A percentile compares a stretch with the other conserved stretches of the same genome.
Evolutionary conservation across 257 asterid genomes (phyloP).

Genomic region (Prunella vulgaris): DNA sequence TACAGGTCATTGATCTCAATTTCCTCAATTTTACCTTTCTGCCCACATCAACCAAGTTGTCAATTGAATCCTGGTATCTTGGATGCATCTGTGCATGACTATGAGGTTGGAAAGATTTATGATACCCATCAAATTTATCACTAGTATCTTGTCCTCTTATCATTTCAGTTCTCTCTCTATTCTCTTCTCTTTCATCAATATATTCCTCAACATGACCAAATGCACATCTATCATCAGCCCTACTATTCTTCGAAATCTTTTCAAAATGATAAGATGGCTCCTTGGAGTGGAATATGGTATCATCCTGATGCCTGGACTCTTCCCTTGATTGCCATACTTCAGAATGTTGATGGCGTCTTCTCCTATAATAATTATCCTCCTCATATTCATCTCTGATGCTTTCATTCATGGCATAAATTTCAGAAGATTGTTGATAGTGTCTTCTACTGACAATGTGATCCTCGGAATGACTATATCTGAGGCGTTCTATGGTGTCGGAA

Average conservation of each 20-base stretch:
- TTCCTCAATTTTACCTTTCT: constrained; percentile 54
- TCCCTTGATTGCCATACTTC: constrained; percentile 32
- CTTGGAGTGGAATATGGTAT: constrained; percentile 19
- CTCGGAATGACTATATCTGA: constrained; percentile 16
- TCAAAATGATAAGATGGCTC: constrained; percentile 28
- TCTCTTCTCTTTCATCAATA: constrained; percentile 29
- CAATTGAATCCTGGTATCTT: constrained; percentile 41
- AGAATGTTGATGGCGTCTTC: constrained; percentile 29
- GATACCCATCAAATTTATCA: constrained; percentile 29
- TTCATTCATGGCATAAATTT: constrained; percentile 9
- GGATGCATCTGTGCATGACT: constrained; percentile 25
- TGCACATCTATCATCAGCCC: constrained; percentile 31
- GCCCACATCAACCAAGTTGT: constrained; percentile 34
- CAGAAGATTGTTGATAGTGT: constrained; percentile 21
- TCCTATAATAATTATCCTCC: constrained; percentile 29
- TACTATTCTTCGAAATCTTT: constrained; percentile 23
- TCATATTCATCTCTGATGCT: constrained; percentile 17
- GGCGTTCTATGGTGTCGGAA: constrained; percentile 19
- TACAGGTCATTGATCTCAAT: constrained; percentile 29
- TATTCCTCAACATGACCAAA: constrained; percentile 22
- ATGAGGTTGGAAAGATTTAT: constrained; percentile 23
- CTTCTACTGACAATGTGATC: constrained; percentile 30
- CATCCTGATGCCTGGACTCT: constrained; percentile 23
- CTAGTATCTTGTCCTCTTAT: constrained; percentile 23
- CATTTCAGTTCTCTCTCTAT: constrained; percentile 18